These are phyloP conservation scores for Fusarium sp. DNA, from an alignment of 2,329 filamentous ascomycete genomes.

Conservation along the genomic window DNA sequence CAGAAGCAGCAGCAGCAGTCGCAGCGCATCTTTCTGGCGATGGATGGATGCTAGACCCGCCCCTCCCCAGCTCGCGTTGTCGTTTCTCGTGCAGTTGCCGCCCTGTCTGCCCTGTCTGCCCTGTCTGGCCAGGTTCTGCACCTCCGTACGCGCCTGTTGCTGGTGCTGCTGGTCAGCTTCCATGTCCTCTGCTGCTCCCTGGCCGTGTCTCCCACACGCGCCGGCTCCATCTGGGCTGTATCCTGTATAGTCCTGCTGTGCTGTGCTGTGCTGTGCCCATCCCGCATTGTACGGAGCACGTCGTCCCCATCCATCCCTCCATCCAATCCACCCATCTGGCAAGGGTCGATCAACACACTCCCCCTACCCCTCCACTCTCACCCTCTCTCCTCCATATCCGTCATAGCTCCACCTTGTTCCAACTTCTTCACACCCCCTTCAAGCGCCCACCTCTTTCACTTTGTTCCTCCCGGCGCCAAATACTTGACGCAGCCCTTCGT, in stretches of 20 bases:
- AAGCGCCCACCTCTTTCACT: conserved; percentile 42
- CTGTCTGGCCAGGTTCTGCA: conserved; percentile 20
- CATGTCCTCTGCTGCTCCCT: conserved; percentile 23
- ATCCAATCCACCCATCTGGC: conserved; percentile 29
- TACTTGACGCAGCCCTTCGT: conserved; percentile 41
- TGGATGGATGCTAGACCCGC: conserved; percentile 8
- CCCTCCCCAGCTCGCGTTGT: conserved; percentile 26
- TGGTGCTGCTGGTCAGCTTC: conserved; percentile 26
- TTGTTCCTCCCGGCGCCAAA: conserved; percentile 45
- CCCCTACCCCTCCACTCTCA: conserved; percentile 37
- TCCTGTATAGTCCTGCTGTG: neutral
- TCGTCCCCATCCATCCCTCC: neutral
- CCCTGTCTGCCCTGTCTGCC: conserved; percentile 14
- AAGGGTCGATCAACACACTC: conserved; percentile 27
- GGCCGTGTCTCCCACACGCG: conserved; percentile 37
- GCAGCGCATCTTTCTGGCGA: neutral
- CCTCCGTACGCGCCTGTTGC: conserved; percentile 33
- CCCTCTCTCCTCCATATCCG: conserved; percentile 14
- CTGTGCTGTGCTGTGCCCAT: neutral
- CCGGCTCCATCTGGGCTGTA: conserved; percentile 37
- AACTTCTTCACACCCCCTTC: conserved; percentile 43
- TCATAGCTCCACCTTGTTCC: conserved; percentile 40
- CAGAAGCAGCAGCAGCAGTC: conserved; percentile 13
- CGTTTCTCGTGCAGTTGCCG: conserved; percentile 37
- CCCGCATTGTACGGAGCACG: neutral